Conservation (phyloP, 176 grass and related monocot species). For the Rhynchospora tenuis region DNA sequence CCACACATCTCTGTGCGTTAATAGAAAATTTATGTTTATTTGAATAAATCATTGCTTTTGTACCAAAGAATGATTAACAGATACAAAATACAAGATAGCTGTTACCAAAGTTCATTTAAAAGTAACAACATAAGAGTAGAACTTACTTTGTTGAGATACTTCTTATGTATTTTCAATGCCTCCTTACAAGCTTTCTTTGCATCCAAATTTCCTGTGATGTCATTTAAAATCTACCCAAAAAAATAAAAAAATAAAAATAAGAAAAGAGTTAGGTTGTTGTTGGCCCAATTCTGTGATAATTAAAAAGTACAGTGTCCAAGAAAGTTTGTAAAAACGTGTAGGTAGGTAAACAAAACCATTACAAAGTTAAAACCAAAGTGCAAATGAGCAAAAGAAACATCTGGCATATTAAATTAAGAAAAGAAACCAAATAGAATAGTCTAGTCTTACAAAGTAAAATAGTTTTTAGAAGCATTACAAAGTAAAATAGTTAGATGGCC, state of each 20-base stretch:
- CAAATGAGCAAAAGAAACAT: neutral
- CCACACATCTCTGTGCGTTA: neutral
- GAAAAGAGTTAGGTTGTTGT: neutral
- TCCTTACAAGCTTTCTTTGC: constrained; percentile 80
- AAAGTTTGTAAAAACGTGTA: neutral
- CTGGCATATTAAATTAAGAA: no score
- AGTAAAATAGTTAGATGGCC: neutral
- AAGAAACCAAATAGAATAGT: no score
- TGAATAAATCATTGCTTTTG: neutral
- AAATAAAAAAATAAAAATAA: neutral
- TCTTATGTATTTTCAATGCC: constrained; percentile 78
- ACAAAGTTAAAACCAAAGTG: neutral
- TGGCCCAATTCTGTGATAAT: neutral
- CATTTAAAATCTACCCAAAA: constrained; percentile 66
- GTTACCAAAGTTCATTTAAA: neutral
- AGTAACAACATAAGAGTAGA: neutral
- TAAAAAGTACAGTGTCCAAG: neutral
- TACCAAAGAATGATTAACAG: neutral
- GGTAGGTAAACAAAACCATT: neutral
- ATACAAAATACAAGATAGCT: neutral
- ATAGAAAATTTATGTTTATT: neutral
- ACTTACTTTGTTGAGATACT: constrained; percentile 65
- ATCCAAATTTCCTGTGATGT: constrained; percentile 88
- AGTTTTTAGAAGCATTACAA: no score
- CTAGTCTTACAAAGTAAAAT: no score